phyloP scores from a whole-genome alignment of 106 monocot genomes.

The Agapanthus africanus region DNA sequence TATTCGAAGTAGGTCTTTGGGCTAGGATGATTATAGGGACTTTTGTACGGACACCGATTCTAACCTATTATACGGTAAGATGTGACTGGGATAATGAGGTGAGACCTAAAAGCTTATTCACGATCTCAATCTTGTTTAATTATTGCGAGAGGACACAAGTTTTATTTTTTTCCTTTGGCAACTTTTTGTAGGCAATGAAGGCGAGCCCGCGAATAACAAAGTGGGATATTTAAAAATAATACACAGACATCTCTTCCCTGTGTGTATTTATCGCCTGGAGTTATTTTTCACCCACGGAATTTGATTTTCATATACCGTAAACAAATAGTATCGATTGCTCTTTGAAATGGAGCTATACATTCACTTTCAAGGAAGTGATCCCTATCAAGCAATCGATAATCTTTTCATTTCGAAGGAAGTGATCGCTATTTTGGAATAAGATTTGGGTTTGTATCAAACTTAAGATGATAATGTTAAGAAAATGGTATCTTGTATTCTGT shows the following conservation, averaged over 20 bases:
- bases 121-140: neutral
- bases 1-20: conserved; percentile 48
- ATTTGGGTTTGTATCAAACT: too few relatives aligned
- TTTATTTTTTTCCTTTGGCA: neutral
- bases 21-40: conserved; percentile 72
- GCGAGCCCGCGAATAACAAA: conserved; percentile 18
- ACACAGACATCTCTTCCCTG: neutral
- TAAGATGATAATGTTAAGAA: too few relatives aligned
- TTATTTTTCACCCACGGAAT: neutral
- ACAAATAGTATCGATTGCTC: neutral
- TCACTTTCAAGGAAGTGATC: neutral
- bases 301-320: neutral
- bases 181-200: conserved; percentile 22
- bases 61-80: conserved; percentile 36
- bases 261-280: neutral
- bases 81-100: conserved; percentile 77
- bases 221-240: conserved; percentile 8
- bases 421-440: too few relatives aligned
- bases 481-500: too few relatives aligned
- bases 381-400: too few relatives aligned
- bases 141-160: neutral
- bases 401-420: too few relatives aligned
- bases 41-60: conserved; percentile 48
- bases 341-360: neutral
- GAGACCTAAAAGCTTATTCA: neutral